These are phyloP conservation scores for Patellaria atrata DNA, from an alignment of 495 filamentous ascomycete species.

Conservation along the genomic window DNA sequence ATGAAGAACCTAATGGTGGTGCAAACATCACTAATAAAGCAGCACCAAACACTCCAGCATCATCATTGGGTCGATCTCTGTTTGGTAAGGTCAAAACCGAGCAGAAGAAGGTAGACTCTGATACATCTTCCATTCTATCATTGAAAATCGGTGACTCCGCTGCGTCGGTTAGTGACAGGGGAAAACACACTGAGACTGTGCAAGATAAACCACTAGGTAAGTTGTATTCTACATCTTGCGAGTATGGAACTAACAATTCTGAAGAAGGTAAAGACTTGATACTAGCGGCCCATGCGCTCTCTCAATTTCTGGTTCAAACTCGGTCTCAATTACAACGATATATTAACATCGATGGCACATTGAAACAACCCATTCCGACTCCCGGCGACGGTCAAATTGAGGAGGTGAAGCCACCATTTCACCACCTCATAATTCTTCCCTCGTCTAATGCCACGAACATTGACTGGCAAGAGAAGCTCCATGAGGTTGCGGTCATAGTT, in stretches of 20 bases:
- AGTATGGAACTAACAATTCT: conserved; percentile 3
- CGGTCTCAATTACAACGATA: conserved; percentile 68
- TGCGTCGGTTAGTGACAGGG: conserved; percentile 35
- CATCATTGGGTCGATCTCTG: conserved; percentile 17
- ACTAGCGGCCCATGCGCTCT: conserved; percentile 63
- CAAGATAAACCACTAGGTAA: conserved; percentile 36
- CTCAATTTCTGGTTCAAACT: conserved; percentile 71
- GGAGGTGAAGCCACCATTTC: conserved; percentile 20
- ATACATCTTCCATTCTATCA: conserved; percentile 53
- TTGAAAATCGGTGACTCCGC: conserved; percentile 32
- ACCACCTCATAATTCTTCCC: conserved; percentile 30
- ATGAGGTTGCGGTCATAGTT: conserved; percentile 62
- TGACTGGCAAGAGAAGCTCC: conserved; percentile 54
- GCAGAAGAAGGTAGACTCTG: conserved; percentile 40
- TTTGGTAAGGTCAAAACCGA: conserved; percentile 38
- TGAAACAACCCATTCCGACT: conserved; percentile 43
- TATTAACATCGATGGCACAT: conserved; percentile 57
- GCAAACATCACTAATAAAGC: conserved; percentile 20
- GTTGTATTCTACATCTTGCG: conserved; percentile 6
- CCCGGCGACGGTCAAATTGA: conserved; percentile 35
- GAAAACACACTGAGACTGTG: conserved; percentile 20
- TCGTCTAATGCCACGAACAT: conserved; percentile 35
- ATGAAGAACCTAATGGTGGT: conserved; percentile 36
- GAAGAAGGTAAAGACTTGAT: conserved; percentile 66
- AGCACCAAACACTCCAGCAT: conserved; percentile 13